Evolutionary conservation across 139 green algal genomes (phyloP).

Genomic region (Desmodesmus armatus): DNA sequence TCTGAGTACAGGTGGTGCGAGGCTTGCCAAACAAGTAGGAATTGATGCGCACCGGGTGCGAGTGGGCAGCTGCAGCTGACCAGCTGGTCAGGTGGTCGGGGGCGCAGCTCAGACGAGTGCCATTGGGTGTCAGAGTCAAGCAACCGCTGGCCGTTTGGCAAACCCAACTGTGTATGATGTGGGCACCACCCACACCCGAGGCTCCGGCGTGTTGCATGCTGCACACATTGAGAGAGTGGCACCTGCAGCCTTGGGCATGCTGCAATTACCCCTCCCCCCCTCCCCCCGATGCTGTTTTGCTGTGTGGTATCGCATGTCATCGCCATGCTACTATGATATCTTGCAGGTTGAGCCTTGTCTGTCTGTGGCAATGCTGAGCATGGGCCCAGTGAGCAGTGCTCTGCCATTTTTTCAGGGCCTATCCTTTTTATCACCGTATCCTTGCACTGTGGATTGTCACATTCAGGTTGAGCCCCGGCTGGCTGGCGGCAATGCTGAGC

Average conservation of each 20-base stretch:
- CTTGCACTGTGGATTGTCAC: background rate
- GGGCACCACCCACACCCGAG: too few relatives aligned
- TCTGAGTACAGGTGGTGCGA: background rate
- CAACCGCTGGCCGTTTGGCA: background rate
- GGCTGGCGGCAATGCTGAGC: conserved; percentile 23
- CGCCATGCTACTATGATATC: background rate
- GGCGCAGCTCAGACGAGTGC: background rate
- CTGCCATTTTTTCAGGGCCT: background rate
- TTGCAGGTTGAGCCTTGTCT: conserved; percentile 26
- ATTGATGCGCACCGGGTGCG: background rate
- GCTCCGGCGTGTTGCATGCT: too few relatives aligned
- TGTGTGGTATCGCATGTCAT: background rate
- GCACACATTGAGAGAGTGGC: too few relatives aligned
- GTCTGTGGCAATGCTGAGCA: conserved; percentile 23
- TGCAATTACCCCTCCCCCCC: too few relatives aligned
- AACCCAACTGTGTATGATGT: too few relatives aligned
- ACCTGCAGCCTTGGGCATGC: too few relatives aligned
- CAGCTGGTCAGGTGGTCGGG: background rate
- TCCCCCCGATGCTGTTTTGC: background rate
- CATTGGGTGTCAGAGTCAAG: background rate
- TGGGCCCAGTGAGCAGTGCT: background rate
- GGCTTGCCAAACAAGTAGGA: background rate
- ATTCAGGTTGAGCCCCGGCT: conserved; percentile 21
- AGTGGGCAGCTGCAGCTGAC: background rate
- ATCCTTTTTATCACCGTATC: background rate